Conservation (phyloP, 2,329 filamentous ascomycete species). For the Nemania sp. region DNA sequence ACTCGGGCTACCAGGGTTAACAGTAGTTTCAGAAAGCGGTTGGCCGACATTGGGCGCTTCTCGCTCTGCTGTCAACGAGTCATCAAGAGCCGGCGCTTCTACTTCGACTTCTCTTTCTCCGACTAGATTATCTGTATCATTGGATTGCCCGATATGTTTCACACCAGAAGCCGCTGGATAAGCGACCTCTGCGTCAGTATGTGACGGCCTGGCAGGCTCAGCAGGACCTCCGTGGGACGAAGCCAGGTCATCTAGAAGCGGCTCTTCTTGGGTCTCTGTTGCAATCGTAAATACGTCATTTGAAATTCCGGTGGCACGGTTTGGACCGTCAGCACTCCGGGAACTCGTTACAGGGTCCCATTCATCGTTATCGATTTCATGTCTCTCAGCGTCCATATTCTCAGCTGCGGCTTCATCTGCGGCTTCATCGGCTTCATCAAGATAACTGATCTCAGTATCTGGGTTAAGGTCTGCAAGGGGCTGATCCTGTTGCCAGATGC, state of each 20-base stretch:
- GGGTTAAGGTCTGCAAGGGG: constrained; percentile 21
- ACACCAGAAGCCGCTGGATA: background rate
- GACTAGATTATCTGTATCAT: background rate
- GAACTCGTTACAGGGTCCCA: constrained; percentile 23
- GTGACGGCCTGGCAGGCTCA: background rate
- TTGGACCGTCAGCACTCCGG: constrained; percentile 1
- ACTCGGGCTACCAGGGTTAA: background rate
- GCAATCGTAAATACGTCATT: constrained; percentile 7
- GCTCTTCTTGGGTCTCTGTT: constrained; percentile 3
- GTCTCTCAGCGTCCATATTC: constrained; percentile 20
- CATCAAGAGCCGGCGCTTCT: background rate
- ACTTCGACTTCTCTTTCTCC: constrained; percentile 4
- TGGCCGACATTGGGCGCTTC: constrained; percentile 3
- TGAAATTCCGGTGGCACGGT: constrained; percentile 10
- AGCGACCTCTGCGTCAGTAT: background rate
- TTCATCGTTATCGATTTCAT: constrained; percentile 11
- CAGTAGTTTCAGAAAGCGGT: background rate
- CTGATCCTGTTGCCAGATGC: constrained; percentile 33
- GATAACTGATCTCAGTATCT: constrained; percentile 33
- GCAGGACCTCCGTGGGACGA: background rate
- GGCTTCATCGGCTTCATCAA: constrained; percentile 26
- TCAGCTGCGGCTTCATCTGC: too few species aligned
- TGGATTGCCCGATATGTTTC: background rate
- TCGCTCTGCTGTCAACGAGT: background rate
- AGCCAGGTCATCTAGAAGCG: constrained; percentile 7